Conservation (phyloP, 2,329 filamentous ascomycete genomes). For the Penicillium nordicum region DNA sequence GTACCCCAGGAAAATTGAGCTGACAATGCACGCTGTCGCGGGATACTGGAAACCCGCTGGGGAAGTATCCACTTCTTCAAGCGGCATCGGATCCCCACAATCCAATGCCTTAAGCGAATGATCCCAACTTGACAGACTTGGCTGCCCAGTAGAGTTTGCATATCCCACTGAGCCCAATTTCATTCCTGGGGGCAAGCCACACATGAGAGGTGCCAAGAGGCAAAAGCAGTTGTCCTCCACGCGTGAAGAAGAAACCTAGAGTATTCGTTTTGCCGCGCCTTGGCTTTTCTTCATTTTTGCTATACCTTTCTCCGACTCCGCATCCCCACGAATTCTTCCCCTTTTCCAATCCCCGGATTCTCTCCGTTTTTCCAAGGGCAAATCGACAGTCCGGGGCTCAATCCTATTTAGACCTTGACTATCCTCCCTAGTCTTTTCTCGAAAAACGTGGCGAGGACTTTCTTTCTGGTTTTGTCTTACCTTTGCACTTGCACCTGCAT, state of each 20-base stretch:
- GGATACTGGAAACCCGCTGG: not conserved
- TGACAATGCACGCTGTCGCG: not conserved
- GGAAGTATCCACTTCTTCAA: not conserved
- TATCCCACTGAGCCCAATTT: not conserved
- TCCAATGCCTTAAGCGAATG: not conserved
- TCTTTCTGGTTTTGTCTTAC: slow-evolving; percentile 1
- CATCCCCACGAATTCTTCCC: slow-evolving; percentile 15
- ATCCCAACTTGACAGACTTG: not conserved
- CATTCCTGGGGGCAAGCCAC: not conserved
- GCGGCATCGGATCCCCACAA: slow-evolving; percentile 1
- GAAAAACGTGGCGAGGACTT: slow-evolving; percentile 5
- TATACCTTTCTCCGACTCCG: slow-evolving; percentile 23
- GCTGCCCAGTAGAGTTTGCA: not conserved
- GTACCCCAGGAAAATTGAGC: slow-evolving; percentile 11
- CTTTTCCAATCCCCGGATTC: slow-evolving; percentile 17
- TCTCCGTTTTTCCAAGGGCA: slow-evolving; percentile 3
- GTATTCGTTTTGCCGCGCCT: slow-evolving; percentile 21
- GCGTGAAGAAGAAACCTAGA: not conserved
- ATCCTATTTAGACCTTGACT: slow-evolving; percentile 20
- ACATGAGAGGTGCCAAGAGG: slow-evolving; percentile 3
- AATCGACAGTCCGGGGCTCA: slow-evolving; percentile 9
- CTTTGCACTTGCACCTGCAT: not conserved
- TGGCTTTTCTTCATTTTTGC: slow-evolving; percentile 2
- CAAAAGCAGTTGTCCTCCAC: not conserved
- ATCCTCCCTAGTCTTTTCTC: slow-evolving; percentile 4